phyloP scores from a whole-genome alignment of 495 filamentous ascomycete species.

The Hyaloscypha bicolor region DNA sequence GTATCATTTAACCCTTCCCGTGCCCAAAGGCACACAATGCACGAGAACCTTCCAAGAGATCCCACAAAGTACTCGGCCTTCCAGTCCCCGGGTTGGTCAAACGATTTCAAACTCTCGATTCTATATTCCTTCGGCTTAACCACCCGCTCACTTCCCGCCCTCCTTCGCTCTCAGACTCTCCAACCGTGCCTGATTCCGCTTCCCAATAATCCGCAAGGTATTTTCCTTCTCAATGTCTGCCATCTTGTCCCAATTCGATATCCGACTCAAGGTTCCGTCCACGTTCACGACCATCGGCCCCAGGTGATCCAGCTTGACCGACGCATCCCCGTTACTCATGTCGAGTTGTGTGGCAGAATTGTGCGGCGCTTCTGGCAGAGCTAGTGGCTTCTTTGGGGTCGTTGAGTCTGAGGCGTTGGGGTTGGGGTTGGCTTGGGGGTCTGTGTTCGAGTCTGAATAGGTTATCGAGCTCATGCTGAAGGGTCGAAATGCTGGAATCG shows the following conservation, averaged over 20 bases:
- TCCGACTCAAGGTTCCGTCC: conserved; percentile 65
- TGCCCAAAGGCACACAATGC: too few species aligned
- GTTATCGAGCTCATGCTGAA: conserved; percentile 15
- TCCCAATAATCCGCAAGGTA: conserved; percentile 62
- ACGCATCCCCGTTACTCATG: conserved; percentile 47
- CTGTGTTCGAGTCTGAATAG: not conserved
- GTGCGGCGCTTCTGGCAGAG: conserved; percentile 23
- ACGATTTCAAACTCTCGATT: too few species aligned
- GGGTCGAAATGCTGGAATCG: not conserved
- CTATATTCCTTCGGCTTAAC: not conserved
- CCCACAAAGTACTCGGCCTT: too few species aligned
- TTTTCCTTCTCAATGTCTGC: conserved; percentile 60
- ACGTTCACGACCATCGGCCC: conserved; percentile 70
- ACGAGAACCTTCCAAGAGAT: too few species aligned
- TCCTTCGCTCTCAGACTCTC: conserved; percentile 51
- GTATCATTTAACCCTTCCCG: too few species aligned
- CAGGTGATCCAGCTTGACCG: conserved; percentile 57
- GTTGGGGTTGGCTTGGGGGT: not conserved
- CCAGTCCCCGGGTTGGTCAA: too few species aligned
- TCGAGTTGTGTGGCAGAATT: conserved; percentile 38
- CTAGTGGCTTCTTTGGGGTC: conserved; percentile 25
- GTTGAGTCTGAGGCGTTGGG: not conserved
- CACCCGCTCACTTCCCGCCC: not conserved
- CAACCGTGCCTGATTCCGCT: conserved; percentile 63
- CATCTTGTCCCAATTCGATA: conserved; percentile 71